phyloP scores from a whole-genome alignment of 768 basidiomycete genomes.

The Dacryopinax spathularia region DNA sequence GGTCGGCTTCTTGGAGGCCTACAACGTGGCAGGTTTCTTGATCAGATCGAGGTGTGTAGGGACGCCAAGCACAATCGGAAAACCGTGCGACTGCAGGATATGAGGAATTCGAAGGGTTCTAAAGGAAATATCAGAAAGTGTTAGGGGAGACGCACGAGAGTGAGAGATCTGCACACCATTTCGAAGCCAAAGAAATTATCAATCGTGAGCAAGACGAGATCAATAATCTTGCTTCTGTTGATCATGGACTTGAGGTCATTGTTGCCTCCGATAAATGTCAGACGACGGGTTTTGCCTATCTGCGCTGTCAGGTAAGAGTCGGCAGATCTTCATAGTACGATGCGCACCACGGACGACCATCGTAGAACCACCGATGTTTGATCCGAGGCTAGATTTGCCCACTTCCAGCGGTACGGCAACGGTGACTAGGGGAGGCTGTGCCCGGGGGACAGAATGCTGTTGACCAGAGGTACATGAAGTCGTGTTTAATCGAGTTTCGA shows the following conservation, averaged over 20 bases:
- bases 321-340: neutral
- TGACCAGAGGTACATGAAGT: slow-evolving; percentile 88
- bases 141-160: neutral
- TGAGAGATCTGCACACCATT: slow-evolving; percentile 67
- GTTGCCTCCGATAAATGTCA: slow-evolving; percentile 96
- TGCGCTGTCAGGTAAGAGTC: neutral
- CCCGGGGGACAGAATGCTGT: slow-evolving; percentile 82
- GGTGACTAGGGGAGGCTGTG: slow-evolving; percentile 85
- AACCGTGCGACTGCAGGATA: slow-evolving; percentile 90
- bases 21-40: slow-evolving; percentile 75
- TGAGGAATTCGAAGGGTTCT: slow-evolving; percentile 99
- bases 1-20: slow-evolving; percentile 78
- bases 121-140: slow-evolving; percentile 21
- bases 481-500: slow-evolving; percentile 87
- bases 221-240: slow-evolving; percentile 91
- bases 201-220: slow-evolving; percentile 91
- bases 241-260: slow-evolving; percentile 98
- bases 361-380: slow-evolving; percentile 84
- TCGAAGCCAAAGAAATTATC: slow-evolving; percentile 97
- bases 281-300: slow-evolving; percentile 65
- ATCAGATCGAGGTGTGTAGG: slow-evolving; percentile 94
- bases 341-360: slow-evolving; percentile 64
- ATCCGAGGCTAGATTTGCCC: slow-evolving; percentile 89
- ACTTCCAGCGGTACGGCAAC: slow-evolving; percentile 92
- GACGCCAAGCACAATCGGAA: slow-evolving; percentile 95